Percentiles rank a stretch among this genome's conserved stretches.
Conservation (phyloP, 2,329 filamentous ascomycete species). For the Pseudopyrenochaeta lycopersici region DNA sequence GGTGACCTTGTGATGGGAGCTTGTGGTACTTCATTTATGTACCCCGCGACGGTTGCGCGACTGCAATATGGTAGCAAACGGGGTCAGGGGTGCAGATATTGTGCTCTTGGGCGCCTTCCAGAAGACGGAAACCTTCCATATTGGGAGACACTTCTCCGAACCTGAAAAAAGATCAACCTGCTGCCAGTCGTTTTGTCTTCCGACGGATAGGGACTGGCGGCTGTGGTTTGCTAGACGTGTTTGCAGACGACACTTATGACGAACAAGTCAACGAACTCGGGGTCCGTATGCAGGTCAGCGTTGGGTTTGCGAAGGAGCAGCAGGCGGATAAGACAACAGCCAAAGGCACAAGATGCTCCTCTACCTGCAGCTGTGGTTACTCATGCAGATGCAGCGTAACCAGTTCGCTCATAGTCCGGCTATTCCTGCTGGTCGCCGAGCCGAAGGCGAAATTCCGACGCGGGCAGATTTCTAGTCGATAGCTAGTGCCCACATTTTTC, state of each 20-base stretch:
- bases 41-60: constrained; percentile 40
- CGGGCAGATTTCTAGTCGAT: constrained; percentile 28
- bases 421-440: constrained; percentile 36
- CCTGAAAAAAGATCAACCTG: neutral
- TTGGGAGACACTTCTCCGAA: constrained; percentile 9
- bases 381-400: constrained; percentile 39
- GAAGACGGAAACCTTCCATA: constrained; percentile 27
- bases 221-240: constrained; percentile 7
- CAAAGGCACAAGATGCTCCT: constrained; percentile 26
- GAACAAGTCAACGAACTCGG: constrained; percentile 1
- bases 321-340: constrained; percentile 15
- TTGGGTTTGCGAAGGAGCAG: constrained; percentile 23
- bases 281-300: constrained; percentile 31
- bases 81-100: constrained; percentile 37
- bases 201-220: neutral
- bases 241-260: constrained; percentile 5
- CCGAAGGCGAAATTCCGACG: constrained; percentile 30
- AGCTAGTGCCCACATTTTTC: constrained; percentile 23
- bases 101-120: constrained; percentile 25
- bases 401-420: constrained; percentile 27
- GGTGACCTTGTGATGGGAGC: constrained; percentile 28
- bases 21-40: constrained; percentile 46
- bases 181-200: neutral
- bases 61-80: constrained; percentile 34
- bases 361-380: constrained; percentile 30